These are phyloP conservation scores for Lentithecium fluviatile DNA, from an alignment of 495 filamentous ascomycete genomes.

Conservation along the genomic window DNA sequence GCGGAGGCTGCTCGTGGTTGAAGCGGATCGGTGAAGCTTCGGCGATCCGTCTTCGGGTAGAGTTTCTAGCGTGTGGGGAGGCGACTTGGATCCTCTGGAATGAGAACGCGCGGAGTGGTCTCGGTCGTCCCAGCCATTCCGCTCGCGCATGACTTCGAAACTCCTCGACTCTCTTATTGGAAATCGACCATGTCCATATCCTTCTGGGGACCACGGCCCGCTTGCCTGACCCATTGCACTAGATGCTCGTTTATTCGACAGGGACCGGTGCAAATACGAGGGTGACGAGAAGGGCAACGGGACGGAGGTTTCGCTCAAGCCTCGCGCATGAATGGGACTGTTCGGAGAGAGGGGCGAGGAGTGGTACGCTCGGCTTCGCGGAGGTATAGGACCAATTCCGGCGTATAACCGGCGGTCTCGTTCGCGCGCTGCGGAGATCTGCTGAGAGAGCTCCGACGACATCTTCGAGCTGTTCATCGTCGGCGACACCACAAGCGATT, in stretches of 20 bases:
- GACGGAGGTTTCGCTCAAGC: constrained; percentile 38
- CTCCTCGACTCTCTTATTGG: constrained; percentile 32
- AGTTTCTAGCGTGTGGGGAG: constrained; percentile 36
- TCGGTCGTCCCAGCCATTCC: not conserved
- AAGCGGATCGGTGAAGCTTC: constrained; percentile 58
- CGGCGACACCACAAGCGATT: constrained; percentile 53
- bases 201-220: constrained; percentile 34
- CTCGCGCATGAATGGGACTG: constrained; percentile 38
- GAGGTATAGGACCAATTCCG: constrained; percentile 29
- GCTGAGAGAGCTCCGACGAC: constrained; percentile 27
- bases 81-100: constrained; percentile 26
- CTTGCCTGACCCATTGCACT: constrained; percentile 34
- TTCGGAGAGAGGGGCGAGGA: constrained; percentile 31
- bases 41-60: constrained; percentile 48
- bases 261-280: constrained; percentile 8
- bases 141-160: constrained; percentile 31
- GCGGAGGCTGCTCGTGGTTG: constrained; percentile 61
- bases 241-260: constrained; percentile 27
- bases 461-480: constrained; percentile 29
- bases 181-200: constrained; percentile 23
- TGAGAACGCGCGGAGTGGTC: constrained; percentile 28
- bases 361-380: constrained; percentile 13
- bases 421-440: constrained; percentile 27
- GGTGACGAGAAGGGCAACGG: constrained; percentile 27
- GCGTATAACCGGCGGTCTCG: constrained; percentile 29